Conservation (phyloP, 2,329 filamentous ascomycete species). For the Tolypocladium nubicola region DNA sequence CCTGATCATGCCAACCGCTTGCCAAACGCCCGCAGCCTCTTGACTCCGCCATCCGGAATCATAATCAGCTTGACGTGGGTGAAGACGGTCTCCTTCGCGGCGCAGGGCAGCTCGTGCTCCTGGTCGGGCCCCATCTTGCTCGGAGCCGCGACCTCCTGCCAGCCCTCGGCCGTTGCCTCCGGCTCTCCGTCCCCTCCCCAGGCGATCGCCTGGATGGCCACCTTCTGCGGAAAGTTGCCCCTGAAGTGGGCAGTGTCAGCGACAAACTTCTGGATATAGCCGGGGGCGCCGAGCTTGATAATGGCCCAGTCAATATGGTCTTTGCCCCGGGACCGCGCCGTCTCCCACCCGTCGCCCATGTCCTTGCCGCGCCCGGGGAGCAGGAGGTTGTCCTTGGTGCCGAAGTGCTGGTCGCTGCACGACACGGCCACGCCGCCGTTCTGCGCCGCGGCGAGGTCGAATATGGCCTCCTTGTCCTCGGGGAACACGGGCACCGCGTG, state of each 20-base stretch:
- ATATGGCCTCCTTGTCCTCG: conserved; percentile 48
- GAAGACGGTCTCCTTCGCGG: conserved; percentile 48
- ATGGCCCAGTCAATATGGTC: conserved; percentile 75
- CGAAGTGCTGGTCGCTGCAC: conserved; percentile 79
- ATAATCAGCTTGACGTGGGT: conserved; percentile 87
- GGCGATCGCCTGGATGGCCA: conserved; percentile 54
- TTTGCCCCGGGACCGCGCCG: conserved; percentile 59
- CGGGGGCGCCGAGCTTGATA: conserved; percentile 58
- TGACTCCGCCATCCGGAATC: conserved; percentile 87
- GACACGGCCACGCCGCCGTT: conserved; percentile 67
- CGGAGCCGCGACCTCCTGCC: conserved; percentile 55
- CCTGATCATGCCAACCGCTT: conserved; percentile 10
- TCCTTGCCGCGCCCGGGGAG: conserved; percentile 68
- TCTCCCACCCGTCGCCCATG: conserved; percentile 88
- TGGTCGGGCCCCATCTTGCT: conserved; percentile 62
- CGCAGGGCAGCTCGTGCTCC: conserved; percentile 55
- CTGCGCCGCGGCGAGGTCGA: conserved; percentile 68
- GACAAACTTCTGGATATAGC: conserved; percentile 53
- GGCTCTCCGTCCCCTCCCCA: conserved; percentile 45
- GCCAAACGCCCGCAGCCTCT: conserved; percentile 55
- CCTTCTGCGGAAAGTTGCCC: conserved; percentile 73
- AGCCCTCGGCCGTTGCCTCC: conserved; percentile 43
- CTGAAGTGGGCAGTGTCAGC: conserved; percentile 77
- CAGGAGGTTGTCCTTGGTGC: conserved; percentile 70
- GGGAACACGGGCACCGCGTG: conserved; percentile 69